These are phyloP conservation scores for Leishmania mexicana DNA, from an alignment of 208 protist genomes.

Conservation along the genomic window DNA sequence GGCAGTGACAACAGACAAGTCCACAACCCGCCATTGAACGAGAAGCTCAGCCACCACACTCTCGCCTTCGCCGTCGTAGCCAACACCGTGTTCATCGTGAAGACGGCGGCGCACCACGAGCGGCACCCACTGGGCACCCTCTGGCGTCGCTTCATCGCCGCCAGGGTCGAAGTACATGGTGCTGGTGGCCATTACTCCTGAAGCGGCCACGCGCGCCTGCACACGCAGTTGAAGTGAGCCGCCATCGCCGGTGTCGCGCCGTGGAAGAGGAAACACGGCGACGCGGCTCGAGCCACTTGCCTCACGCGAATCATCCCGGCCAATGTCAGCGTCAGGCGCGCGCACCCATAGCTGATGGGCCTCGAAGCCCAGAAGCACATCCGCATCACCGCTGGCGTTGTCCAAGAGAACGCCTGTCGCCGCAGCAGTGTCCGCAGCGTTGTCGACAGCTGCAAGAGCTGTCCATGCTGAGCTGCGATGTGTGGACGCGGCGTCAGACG, in stretches of 20 bases:
- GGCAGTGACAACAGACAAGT: not conserved
- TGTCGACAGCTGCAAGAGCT: not conserved
- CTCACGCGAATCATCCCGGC: not conserved
- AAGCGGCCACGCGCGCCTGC: constrained; percentile 5
- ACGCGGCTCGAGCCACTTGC: not conserved
- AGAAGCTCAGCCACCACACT: constrained; percentile 21
- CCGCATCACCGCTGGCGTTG: not conserved
- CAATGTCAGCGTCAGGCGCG: not conserved
- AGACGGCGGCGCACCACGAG: not conserved
- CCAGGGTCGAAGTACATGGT: constrained; percentile 5
- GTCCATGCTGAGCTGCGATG: not conserved
- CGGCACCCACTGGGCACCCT: constrained; percentile 30
- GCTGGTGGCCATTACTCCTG: not conserved
- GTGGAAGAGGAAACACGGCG: constrained; percentile 19
- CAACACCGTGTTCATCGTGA: not conserved
- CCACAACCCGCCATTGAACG: constrained; percentile 18
- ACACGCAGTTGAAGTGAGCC: constrained; percentile 17
- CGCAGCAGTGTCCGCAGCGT: not conserved
- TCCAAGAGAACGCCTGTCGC: not conserved
- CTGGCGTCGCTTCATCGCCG: not conserved
- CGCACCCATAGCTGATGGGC: constrained; percentile 2
- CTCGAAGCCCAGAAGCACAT: constrained; percentile 28
- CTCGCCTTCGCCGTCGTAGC: not conserved
- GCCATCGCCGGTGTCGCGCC: not conserved
- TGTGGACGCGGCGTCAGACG: not conserved